Evolutionary conservation across 2,329 filamentous ascomycete genomes (phyloP), one percentile per base, ranked within the genome.

Genomic region (Zopfia rhizophila): DNA sequence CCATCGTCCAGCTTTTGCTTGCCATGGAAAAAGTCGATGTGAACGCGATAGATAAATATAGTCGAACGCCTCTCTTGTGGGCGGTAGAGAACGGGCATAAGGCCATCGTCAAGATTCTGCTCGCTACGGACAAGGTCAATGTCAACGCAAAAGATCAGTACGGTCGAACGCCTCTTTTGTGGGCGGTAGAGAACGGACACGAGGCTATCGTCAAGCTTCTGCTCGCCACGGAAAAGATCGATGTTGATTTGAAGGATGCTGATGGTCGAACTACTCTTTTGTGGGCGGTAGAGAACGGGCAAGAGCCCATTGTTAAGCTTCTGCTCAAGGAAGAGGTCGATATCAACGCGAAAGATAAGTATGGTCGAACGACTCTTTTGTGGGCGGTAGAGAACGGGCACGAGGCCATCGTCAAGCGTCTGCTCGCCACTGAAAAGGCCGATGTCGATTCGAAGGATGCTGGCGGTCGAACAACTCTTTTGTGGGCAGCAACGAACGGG

Each of bases 221-320:
- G 29, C 45, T 56, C 23, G 43, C 24, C 19, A 42, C 21, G 18
- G 43, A 39, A 30, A 47, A 43, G 17, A 38, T 48, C n/a, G 41
- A 55, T 19, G 18, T 39, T 7, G n/a, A 51, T 29, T 43, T 32
- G 31, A 41, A 45, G 27, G 49, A 53, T 28, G 27, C 8, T 19
- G 7, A 25, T n/a, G 45, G 40, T 24, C 4, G 21, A 16, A 45
- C 49, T 25, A 45, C 49, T n/a, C 31, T 48, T 13, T 33, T 7
- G 17, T 45, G 37, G 44, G 45, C 49, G 11, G 33, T 33, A 21
- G 13, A 19, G 18, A 39, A 25, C 16, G 22, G 42, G 21, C 16
- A 38, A n/a, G 35, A 46, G 21, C 18, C 23, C 5, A 25, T 46
- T 3, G 42, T 32, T n/a, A 28, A 4, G 14, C 13, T 46, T n/a